Base-by-base conservation (phyloP, 441 rosid species). In the Jatropha multifida region DNA sequence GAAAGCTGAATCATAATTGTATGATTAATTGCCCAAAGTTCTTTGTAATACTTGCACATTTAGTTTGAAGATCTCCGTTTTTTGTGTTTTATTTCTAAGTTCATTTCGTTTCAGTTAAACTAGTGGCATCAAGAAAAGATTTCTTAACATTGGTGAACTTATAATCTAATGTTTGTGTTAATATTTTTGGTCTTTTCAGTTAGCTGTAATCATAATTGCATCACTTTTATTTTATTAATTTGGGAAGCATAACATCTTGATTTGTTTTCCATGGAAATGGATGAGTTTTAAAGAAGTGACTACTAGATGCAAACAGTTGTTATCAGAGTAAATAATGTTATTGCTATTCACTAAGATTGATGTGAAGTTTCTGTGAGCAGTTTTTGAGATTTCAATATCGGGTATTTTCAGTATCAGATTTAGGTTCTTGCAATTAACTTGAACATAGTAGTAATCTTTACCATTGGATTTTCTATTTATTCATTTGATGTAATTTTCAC, bases 401-500 rank as follows among this genome's bases (percentile, higher is more conserved):
- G 32, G 51, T 37, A 46, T 20, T 66, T 54, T 40, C 27, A 55
- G 5, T 7, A 38, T 72, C 66, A 46, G 20, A 68, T 44, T 20
- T 58, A 68, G n/a, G 32, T 13, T 46, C 38, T 71, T 13, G 26
- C 32, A 15, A 64, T 23, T 12, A 62, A 32, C n/a, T 27, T 27
- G 17, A 62, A 32, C 65, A 26, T 15, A 37, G n/a, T 62, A 13
- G 65, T 3, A 14, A 37, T 26, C 2, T 60, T 60, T 51, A 5
- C 10, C 44, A 48, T 46, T 62, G 11, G 42, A 2, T 44, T 58
- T 15, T 15, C 37, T 26, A 17, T 46, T 49, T 58, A 20, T 20
- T 59, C 41, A 20, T 61, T 64, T n/a, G 11, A 13, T 23, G 20
- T 49, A 18, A 8, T 37, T 81, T 74, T 72, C 68, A 63, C 65